Percentiles rank a stretch among this genome's conserved stretches.
Evolutionary conservation across 2,329 filamentous ascomycete genomes (phyloP).

Genomic region (Paraphoma chrysanthemicola): DNA sequence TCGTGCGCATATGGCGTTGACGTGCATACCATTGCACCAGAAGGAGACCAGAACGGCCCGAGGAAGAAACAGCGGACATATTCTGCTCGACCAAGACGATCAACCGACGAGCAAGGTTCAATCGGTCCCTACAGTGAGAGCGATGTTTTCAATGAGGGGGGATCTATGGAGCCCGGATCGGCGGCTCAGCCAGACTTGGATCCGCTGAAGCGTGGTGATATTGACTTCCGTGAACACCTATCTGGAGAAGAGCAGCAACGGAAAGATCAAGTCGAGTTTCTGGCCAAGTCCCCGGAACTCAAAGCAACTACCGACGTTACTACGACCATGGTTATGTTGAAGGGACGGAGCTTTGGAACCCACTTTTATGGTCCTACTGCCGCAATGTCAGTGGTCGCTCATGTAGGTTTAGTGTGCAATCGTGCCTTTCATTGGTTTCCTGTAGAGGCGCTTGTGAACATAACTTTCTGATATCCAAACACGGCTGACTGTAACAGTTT

Average conservation of each 20-base stretch:
- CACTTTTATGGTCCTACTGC: constrained; percentile 51
- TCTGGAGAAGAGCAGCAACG: neutral
- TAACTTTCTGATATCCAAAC: neutral
- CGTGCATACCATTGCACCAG: constrained; percentile 13
- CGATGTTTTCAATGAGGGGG: neutral
- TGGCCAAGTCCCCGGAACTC: constrained; percentile 2
- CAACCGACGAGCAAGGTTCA: neutral
- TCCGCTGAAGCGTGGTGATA: neutral
- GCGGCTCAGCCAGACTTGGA: neutral
- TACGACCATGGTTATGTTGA: constrained; percentile 20
- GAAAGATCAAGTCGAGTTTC: constrained; percentile 10
- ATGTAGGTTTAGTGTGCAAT: constrained; percentile 12
- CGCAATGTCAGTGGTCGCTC: constrained; percentile 30
- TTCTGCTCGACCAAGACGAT: neutral
- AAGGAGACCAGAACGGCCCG: neutral
- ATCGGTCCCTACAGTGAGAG: neutral
- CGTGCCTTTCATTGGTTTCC: neutral
- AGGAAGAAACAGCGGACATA: neutral
- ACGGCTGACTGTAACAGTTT: constrained; percentile 28
- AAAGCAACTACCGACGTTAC: constrained; percentile 1
- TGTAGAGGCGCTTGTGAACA: neutral
- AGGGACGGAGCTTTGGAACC: constrained; percentile 49
- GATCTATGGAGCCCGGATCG: neutral
- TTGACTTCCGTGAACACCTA: neutral
- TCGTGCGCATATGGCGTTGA: constrained; percentile 42